Evolutionary conservation across 2,329 filamentous ascomycete species (phyloP).

Genomic region (Microascus cirrosus): DNA sequence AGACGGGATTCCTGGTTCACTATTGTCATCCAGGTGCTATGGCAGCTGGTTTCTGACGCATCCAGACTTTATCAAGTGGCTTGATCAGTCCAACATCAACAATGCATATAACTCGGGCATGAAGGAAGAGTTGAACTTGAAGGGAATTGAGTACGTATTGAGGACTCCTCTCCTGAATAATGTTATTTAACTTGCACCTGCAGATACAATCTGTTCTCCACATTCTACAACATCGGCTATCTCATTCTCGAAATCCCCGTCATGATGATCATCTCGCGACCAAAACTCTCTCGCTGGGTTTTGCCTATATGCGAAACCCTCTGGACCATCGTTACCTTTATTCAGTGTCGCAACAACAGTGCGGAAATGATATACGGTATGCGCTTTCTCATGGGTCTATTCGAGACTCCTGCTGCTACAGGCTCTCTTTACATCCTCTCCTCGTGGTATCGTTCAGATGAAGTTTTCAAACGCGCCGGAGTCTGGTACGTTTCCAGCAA

Average conservation of each 20-base stretch:
- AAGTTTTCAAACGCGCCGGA: constrained; percentile 35
- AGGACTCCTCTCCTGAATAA: background rate
- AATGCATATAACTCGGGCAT: constrained; percentile 27
- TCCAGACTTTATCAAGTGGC: constrained; percentile 5
- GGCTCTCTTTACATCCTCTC: constrained; percentile 18
- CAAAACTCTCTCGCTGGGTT: constrained; percentile 11
- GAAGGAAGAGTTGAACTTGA: constrained; percentile 21
- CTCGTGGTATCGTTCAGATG: constrained; percentile 20
- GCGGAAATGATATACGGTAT: constrained; percentile 16
- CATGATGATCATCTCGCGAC: constrained; percentile 14
- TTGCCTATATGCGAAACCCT: constrained; percentile 11
- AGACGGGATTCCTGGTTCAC: background rate
- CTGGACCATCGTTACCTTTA: constrained; percentile 13
- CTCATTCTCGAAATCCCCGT: constrained; percentile 13
- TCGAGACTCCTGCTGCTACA: constrained; percentile 14
- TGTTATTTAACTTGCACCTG: background rate
- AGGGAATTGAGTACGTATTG: constrained; percentile 18
- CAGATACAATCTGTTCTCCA: constrained; percentile 13
- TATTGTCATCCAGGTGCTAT: background rate
- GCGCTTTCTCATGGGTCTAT: constrained; percentile 17
- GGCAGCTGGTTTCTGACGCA: background rate
- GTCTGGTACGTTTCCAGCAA: constrained; percentile 29
- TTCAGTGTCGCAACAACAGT: constrained; percentile 12
- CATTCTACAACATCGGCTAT: constrained; percentile 17
- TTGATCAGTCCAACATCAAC: constrained; percentile 20